Evolutionary conservation across 73 alveolate species (phyloP).

Genomic region (Tetrahymena borealis): DNA sequence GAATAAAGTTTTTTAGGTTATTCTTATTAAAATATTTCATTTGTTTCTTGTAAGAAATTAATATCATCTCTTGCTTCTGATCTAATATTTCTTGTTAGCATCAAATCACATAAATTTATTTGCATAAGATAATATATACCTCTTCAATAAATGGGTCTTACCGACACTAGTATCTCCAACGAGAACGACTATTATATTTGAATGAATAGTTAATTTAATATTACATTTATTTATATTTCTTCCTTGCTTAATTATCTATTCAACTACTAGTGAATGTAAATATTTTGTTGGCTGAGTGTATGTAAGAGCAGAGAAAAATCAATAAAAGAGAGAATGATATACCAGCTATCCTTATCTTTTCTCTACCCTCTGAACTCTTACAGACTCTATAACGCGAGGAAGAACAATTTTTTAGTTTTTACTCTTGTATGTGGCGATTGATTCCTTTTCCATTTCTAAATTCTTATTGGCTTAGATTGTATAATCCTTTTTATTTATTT

Average conservation of each 20-base stretch:
- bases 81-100: background rate
- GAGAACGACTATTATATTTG: conserved; percentile 47
- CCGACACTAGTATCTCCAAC: conserved; percentile 84
- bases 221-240: background rate
- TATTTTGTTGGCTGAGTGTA: no score
- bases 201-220: background rate
- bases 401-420: background rate
- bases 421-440: background rate
- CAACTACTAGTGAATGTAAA: no score
- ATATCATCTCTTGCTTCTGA: background rate
- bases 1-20: no score
- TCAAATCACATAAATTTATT: background rate
- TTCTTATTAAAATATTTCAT: no score
- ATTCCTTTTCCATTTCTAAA: background rate
- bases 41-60: no score
- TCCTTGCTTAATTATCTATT: no score
- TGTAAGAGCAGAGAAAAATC: no score
- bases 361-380: no score
- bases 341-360: no score
- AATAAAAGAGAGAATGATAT: no score
- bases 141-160: conserved; percentile 54
- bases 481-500: background rate
- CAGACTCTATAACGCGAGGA: background rate
- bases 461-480: background rate
- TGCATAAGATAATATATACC: conserved; percentile 3